A percentile compares a stretch with the other conserved stretches of the same genome.
phyloP scores from a whole-genome alignment of 176 grass and related monocot genomes.

The Oryza meyeriana region DNA sequence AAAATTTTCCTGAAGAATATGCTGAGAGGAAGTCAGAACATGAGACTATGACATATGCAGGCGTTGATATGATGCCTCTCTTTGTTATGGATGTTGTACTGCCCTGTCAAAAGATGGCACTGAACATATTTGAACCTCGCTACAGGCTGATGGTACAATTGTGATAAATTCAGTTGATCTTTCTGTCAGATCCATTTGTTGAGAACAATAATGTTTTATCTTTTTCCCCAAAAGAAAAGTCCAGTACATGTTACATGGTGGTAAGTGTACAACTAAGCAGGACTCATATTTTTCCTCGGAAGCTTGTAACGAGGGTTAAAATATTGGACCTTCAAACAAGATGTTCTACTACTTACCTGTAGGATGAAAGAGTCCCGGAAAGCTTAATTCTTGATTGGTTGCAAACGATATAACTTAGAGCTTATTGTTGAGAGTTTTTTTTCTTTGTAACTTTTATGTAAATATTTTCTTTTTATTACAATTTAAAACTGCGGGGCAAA shows the following conservation, averaged over 20 bases:
- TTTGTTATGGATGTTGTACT: constrained; percentile 99
- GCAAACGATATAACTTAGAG: no score
- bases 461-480: no score
- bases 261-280: not conserved
- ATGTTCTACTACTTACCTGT: no score
- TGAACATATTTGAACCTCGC: constrained; percentile 99
- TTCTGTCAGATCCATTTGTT: constrained; percentile 34
- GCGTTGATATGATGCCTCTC: constrained; percentile 89
- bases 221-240: not conserved
- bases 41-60: constrained; percentile 77
- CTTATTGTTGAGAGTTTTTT: no score
- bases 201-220: constrained; percentile 19
- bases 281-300: constrained; percentile 6
- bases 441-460: no score
- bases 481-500: no score
- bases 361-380: no score
- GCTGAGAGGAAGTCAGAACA: constrained; percentile 89
- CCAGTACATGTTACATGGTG: constrained; percentile 11
- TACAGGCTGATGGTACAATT: constrained; percentile 93
- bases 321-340: not conserved
- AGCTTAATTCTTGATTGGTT: no score
- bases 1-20: constrained; percentile 88
- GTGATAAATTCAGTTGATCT: constrained; percentile 5
- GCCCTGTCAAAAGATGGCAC: constrained; percentile 88
- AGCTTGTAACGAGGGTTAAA: not conserved